phyloP scores from a whole-genome alignment of 108 stramenopile species.

The Nitzschia sp. region DNA sequence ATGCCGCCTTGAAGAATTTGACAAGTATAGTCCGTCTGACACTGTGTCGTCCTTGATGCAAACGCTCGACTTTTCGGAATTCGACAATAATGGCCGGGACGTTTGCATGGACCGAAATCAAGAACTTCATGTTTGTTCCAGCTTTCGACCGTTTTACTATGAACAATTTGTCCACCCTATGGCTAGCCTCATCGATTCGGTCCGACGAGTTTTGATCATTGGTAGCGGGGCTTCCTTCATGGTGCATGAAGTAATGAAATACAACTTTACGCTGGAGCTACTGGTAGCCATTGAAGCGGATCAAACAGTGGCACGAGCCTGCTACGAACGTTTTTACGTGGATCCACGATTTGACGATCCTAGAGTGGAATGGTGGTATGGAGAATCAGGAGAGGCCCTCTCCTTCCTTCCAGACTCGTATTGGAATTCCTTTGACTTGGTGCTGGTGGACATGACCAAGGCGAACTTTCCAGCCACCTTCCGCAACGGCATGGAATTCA shows the following conservation, averaged over 20 bases:
- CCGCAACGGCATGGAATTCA: constrained; percentile 59
- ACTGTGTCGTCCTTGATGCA: constrained; percentile 38
- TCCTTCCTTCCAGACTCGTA: constrained; percentile 52
- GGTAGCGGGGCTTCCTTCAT: constrained; percentile 66
- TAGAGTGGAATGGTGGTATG: constrained; percentile 75
- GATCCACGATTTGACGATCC: constrained; percentile 64
- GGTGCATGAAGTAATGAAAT: constrained; percentile 71
- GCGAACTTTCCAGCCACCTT: constrained; percentile 63
- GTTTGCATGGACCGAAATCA: constrained; percentile 69
- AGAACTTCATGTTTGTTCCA: constrained; percentile 64
- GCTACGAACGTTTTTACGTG: constrained; percentile 58
- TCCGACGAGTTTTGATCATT: constrained; percentile 43
- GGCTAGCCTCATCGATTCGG: constrained; percentile 54
- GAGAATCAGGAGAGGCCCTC: constrained; percentile 61
- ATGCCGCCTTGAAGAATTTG: constrained; percentile 24
- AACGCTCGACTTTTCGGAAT: constrained; percentile 22
- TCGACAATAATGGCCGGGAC: constrained; percentile 25
- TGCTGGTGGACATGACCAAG: constrained; percentile 64
- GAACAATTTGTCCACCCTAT: constrained; percentile 63
- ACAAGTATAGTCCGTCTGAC: constrained; percentile 16
- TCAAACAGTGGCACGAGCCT: constrained; percentile 51
- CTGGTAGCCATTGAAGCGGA: constrained; percentile 65
- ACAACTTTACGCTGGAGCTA: constrained; percentile 51
- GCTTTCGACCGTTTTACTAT: constrained; percentile 71
- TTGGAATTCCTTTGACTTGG: constrained; percentile 67